Evolutionary conservation across 192 early-diverging fungal genomes (phyloP).

Genomic region (Pilobolus umbonatus): DNA sequence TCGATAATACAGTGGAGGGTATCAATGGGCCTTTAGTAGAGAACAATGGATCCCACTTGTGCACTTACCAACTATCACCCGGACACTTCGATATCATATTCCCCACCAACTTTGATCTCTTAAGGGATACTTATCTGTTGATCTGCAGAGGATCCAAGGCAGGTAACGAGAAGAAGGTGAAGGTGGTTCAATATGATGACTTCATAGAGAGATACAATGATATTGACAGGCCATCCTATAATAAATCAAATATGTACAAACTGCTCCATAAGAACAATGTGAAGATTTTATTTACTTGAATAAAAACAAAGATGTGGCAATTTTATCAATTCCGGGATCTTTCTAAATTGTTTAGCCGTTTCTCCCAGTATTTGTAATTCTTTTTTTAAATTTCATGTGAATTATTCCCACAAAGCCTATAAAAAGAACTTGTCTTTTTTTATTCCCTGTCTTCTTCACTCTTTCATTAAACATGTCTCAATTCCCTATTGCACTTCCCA

Average conservation of each 20-base stretch:
- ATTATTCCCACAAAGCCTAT: not conserved
- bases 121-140: slow-evolving; percentile 68
- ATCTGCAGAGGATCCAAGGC: slow-evolving; percentile 44
- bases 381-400: not conserved
- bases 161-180: slow-evolving; percentile 42
- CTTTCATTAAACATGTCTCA: not conserved
- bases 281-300: not conserved
- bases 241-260: not conserved
- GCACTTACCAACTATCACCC: slow-evolving; percentile 91
- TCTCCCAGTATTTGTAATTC: not conserved
- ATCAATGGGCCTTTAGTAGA: slow-evolving; percentile 90
- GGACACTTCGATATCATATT: slow-evolving; percentile 99
- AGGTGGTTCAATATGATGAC: slow-evolving; percentile 67
- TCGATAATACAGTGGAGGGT: slow-evolving; percentile 81
- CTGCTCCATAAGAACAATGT: not conserved
- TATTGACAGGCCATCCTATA: slow-evolving; percentile 35
- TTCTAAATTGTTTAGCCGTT: not conserved
- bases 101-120: slow-evolving; percentile 90
- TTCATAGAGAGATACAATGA: slow-evolving; percentile 78
- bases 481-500: slow-evolving; percentile 26
- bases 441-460: not conserved
- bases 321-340: not conserved
- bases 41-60: slow-evolving; percentile 77
- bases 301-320: not conserved
- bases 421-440: not conserved